These are phyloP conservation scores for Toxoplasma gondii DNA, from an alignment of 169 alveolate species.

Conservation along the genomic window DNA sequence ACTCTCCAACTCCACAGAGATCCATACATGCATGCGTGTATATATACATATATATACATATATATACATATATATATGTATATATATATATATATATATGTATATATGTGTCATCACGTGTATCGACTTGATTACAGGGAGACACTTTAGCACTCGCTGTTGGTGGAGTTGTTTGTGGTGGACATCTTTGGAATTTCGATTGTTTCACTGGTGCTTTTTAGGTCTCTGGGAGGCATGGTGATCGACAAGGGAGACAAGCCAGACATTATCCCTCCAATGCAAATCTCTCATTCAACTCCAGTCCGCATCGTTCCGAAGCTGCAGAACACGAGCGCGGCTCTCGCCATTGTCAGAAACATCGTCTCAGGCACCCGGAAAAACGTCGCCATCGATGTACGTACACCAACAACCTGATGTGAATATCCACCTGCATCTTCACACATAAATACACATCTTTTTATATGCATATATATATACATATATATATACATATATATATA, in stretches of 20 bases:
- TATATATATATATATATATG: neutral
- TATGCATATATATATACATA: no score
- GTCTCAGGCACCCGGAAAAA: neutral
- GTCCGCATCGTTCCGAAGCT: constrained; percentile 32
- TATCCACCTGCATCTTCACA: no score
- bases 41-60: neutral
- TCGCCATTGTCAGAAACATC: neutral
- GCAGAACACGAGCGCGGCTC: constrained; percentile 5
- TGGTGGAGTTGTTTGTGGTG: no score
- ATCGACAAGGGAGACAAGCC: constrained; percentile 29
- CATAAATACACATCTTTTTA: no score
- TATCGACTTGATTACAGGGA: neutral
- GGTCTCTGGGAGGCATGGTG: constrained; percentile 15
- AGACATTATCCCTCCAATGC: constrained; percentile 17
- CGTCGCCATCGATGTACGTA: neutral
- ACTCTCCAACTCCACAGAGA: neutral
- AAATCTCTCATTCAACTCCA: neutral
- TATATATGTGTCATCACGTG: no score
- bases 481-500: neutral
- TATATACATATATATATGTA: neutral
- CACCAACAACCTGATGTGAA: no score
- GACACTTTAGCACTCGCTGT: no score
- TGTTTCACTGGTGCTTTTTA: neutral
- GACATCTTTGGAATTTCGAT: no score
- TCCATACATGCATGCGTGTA: no score